Evolutionary conservation across 2,329 filamentous ascomycete species (phyloP).

Genomic region (Trichoderma sp.): DNA sequence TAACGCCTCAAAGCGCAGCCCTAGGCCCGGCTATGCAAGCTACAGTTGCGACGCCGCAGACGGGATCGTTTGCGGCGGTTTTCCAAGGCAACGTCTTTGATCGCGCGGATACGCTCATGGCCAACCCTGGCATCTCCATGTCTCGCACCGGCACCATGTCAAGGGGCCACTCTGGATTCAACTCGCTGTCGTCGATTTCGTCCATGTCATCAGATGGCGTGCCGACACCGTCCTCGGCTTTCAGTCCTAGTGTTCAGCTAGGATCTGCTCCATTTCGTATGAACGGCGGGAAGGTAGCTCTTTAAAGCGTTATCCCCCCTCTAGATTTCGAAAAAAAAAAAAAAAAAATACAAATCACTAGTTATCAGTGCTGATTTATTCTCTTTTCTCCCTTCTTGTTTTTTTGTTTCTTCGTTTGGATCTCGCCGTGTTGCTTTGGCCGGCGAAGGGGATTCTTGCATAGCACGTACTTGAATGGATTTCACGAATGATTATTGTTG

Average conservation of each 20-base stretch:
- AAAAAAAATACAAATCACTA: no score
- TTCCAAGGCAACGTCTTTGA: constrained; percentile 60
- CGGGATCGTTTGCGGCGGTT: constrained; percentile 51
- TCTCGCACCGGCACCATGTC: constrained; percentile 48
- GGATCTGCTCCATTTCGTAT: constrained; percentile 35
- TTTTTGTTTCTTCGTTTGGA: not conserved
- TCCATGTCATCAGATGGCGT: constrained; percentile 41
- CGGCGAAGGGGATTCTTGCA: constrained; percentile 17
- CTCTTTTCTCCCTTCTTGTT: not conserved
- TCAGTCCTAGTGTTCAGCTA: constrained; percentile 34
- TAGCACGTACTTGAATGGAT: constrained; percentile 18
- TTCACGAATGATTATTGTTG: constrained; percentile 22
- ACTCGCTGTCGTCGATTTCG: constrained; percentile 40
- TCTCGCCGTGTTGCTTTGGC: constrained; percentile 1
- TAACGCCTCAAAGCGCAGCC: constrained; percentile 85
- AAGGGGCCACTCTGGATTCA: constrained; percentile 40
- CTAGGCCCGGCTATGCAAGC: constrained; percentile 87
- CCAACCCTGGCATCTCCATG: constrained; percentile 57
- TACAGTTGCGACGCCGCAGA: constrained; percentile 71
- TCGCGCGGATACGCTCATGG: constrained; percentile 55
- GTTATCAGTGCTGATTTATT: not conserved
- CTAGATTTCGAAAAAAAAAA: not conserved
- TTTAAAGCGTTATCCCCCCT: constrained; percentile 27
- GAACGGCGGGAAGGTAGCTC: constrained; percentile 39
- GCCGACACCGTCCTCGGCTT: constrained; percentile 30